Percentiles rank a stretch among this genome's conserved stretches.
phyloP scores from a whole-genome alignment of 352 stramenopile genomes.

The Phytophthora ohioensis region DNA sequence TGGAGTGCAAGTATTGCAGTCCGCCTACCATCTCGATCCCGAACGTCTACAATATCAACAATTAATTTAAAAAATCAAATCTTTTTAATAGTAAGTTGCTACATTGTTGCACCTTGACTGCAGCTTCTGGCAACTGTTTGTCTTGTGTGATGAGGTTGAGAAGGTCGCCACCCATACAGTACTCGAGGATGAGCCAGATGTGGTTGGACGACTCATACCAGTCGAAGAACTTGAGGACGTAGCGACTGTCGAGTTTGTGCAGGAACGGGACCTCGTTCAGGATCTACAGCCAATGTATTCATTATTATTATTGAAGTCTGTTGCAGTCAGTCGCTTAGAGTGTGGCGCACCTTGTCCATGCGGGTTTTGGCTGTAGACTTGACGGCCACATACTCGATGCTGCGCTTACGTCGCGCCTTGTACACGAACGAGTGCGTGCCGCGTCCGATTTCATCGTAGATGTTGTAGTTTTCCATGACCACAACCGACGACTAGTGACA shows the following conservation, averaged over 20 bases:
- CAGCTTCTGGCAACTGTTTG: slow-evolving; percentile 79
- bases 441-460: slow-evolving; percentile 94
- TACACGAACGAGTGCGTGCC: slow-evolving; percentile 94
- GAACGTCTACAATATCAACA: slow-evolving; percentile 56
- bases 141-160: slow-evolving; percentile 92
- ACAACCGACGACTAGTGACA: background rate
- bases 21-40: slow-evolving; percentile 78
- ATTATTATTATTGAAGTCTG: background rate
- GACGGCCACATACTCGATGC: slow-evolving; percentile 94
- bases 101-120: slow-evolving; percentile 63
- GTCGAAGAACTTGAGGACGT: slow-evolving; percentile 94
- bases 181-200: slow-evolving; percentile 96
- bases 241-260: slow-evolving; percentile 85
- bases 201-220: slow-evolving; percentile 97
- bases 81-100: no score
- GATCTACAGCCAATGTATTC: slow-evolving; percentile 52
- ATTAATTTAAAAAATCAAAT: background rate
- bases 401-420: slow-evolving; percentile 93
- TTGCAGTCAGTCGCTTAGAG: no score
- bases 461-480: slow-evolving; percentile 95
- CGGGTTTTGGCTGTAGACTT: slow-evolving; percentile 93
- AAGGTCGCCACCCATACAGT: slow-evolving; percentile 92
- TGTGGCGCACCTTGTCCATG: slow-evolving; percentile 86
- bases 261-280: slow-evolving; percentile 90
- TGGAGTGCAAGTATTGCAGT: slow-evolving; percentile 90